phyloP scores from a whole-genome alignment of 805 yeast species.

The Pichia kluyveri region DNA sequence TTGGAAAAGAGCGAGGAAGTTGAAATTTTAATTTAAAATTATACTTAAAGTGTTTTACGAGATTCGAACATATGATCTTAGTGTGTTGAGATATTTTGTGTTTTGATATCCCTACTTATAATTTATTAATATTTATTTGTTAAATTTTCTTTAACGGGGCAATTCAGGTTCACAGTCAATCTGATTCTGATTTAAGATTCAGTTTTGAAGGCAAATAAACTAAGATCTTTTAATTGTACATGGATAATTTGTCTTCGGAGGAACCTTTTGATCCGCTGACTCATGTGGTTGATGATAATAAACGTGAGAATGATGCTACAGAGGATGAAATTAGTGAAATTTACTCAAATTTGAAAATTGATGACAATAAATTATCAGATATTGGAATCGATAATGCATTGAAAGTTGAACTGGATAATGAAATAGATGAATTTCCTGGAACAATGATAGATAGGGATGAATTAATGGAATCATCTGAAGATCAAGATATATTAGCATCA shows the following conservation, averaged over 20 bases:
- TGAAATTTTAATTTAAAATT: too few species aligned
- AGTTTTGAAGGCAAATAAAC: too few species aligned
- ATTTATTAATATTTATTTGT: too few species aligned
- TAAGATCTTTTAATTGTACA: background rate
- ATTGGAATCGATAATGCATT: background rate
- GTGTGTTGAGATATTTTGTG: too few species aligned
- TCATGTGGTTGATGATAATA: background rate
- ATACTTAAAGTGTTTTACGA: too few species aligned
- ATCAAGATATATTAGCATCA: conserved; percentile 22
- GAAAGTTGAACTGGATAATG: background rate
- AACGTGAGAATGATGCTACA: too few species aligned
- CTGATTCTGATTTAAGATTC: too few species aligned
- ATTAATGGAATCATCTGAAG: conserved; percentile 23
- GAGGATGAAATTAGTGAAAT: background rate
- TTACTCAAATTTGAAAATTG: background rate
- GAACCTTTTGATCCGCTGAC: conserved; percentile 3
- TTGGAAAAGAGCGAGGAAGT: too few species aligned
- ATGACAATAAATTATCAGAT: background rate
- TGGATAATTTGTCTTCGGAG: background rate
- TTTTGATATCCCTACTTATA: too few species aligned
- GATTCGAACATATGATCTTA: too few species aligned
- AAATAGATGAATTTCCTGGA: conserved; percentile 19
- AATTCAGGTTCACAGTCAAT: too few species aligned
- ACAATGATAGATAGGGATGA: conserved; percentile 25
- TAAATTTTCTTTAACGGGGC: too few species aligned